Percentiles rank a stretch among this genome's conserved stretches.
Conservation (phyloP, 2,329 filamentous ascomycete genomes). For the Claviceps africana region DNA sequence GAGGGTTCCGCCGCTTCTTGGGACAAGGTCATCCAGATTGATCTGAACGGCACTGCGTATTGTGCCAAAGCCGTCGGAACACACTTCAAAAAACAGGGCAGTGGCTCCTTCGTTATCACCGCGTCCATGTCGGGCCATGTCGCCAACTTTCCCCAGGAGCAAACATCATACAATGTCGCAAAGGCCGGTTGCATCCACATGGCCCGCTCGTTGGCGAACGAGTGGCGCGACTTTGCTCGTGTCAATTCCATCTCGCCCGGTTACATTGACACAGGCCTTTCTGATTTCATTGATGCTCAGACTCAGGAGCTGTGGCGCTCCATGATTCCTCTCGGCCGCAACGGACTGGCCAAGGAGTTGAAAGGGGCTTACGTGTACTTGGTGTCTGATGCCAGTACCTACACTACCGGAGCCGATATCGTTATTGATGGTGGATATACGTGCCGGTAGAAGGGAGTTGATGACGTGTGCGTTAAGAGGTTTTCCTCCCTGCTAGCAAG, state of each 20-base stretch:
- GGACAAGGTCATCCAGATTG: slow-evolving; percentile 47
- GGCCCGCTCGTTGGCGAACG: slow-evolving; percentile 39
- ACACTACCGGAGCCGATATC: slow-evolving; percentile 59
- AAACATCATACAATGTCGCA: slow-evolving; percentile 52
- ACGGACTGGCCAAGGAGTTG: slow-evolving; percentile 54
- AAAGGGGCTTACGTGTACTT: slow-evolving; percentile 71
- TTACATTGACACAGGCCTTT: slow-evolving; percentile 55
- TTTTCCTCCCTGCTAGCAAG: too few relatives aligned
- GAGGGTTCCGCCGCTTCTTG: slow-evolving; percentile 55
- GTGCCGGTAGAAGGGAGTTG: slow-evolving; percentile 23
- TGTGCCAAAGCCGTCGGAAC: slow-evolving; percentile 49
- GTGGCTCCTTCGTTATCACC: slow-evolving; percentile 54
- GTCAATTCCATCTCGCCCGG: slow-evolving; percentile 54
- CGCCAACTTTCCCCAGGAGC: slow-evolving; percentile 55
- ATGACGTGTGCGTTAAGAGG: too few relatives aligned
- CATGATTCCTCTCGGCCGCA: slow-evolving; percentile 61
- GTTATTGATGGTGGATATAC: slow-evolving; percentile 60
- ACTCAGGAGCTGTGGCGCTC: slow-evolving; percentile 59
- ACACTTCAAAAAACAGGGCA: slow-evolving; percentile 50
- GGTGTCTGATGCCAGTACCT: slow-evolving; percentile 59
- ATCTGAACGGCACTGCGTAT: slow-evolving; percentile 55
- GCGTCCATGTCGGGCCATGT: slow-evolving; percentile 58
- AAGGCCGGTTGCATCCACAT: slow-evolving; percentile 41
- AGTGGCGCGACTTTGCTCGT: slow-evolving; percentile 55
- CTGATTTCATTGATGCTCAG: slow-evolving; percentile 48